phyloP scores from a whole-genome alignment of 768 basidiomycete genomes.

The Pisolithus marmoratus region DNA sequence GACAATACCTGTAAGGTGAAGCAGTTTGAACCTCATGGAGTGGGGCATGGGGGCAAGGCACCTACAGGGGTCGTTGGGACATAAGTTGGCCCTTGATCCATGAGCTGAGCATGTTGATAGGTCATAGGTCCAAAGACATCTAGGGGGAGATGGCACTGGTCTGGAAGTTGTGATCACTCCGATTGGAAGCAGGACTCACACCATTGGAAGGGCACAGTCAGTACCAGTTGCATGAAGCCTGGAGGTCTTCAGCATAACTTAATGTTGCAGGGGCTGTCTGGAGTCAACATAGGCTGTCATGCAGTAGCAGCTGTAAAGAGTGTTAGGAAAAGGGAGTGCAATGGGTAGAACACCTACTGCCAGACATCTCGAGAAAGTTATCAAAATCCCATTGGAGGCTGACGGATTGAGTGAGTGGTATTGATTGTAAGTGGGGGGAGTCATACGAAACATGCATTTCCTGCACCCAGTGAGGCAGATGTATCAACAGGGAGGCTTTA shows the following conservation, averaged over 20 bases:
- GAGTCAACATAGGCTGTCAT: conserved; percentile 17
- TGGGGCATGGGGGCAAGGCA: conserved; percentile 37
- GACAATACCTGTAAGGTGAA: conserved; percentile 3
- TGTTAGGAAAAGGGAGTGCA: conserved; percentile 3
- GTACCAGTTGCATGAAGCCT: conserved; percentile 21
- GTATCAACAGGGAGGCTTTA: conserved; percentile 36
- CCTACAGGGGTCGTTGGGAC: no score
- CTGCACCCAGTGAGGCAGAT: conserved; percentile 48
- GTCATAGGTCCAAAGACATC: conserved; percentile 17
- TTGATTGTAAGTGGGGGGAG: conserved; percentile 67
- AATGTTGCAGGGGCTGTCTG: conserved; percentile 19
- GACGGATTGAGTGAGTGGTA: conserved; percentile 51
- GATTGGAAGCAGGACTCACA: conserved; percentile 9
- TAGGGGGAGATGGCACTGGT: conserved; percentile 20
- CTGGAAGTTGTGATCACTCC: conserved; percentile 7
- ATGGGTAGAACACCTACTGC: conserved; percentile 24
- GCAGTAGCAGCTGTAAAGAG: conserved; percentile 10
- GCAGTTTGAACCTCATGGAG: conserved; percentile 5
- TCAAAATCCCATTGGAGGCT: conserved; percentile 56
- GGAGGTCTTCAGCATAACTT: conserved; percentile 10
- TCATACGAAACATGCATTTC: conserved; percentile 70
- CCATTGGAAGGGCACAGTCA: conserved; percentile 4
- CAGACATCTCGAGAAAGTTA: conserved; percentile 67
- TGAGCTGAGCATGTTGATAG: conserved; percentile 18
- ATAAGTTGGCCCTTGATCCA: conserved; percentile 33